These are phyloP conservation scores for Wickerhamomyces xylosicus DNA, from an alignment of 805 yeast genomes.

Conservation along the genomic window DNA sequence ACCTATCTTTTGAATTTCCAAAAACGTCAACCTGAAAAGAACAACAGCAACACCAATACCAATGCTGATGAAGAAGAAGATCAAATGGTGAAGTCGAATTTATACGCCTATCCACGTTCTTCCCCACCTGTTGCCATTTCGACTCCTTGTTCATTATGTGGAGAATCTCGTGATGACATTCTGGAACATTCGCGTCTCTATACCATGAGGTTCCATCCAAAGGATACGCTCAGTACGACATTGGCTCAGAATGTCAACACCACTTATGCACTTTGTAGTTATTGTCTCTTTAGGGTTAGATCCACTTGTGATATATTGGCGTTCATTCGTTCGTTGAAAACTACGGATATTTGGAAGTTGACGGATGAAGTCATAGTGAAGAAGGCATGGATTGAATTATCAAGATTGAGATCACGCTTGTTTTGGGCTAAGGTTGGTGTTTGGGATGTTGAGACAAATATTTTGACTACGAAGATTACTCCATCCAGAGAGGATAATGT, in stretches of 20 bases:
- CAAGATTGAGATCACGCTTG: slow-evolving; percentile 57
- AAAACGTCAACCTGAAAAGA: slow-evolving; percentile 8
- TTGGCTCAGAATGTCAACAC: slow-evolving; percentile 7
- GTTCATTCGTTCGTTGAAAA: slow-evolving; percentile 54
- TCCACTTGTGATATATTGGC: slow-evolving; percentile 78
- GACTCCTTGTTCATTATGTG: slow-evolving; percentile 76
- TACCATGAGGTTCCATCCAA: slow-evolving; percentile 40
- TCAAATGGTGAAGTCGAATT: slow-evolving; percentile 20
- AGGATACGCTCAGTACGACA: slow-evolving; percentile 6
- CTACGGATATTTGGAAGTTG: slow-evolving; percentile 45
- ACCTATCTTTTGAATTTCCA: slow-evolving; percentile 37
- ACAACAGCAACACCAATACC: slow-evolving; percentile 6
- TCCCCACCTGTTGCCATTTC: slow-evolving; percentile 67
- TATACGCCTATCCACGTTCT: slow-evolving; percentile 33
- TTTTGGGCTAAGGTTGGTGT: slow-evolving; percentile 81
- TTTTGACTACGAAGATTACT: slow-evolving; percentile 23
- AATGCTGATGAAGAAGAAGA: background rate
- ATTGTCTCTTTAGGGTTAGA: slow-evolving; percentile 71
- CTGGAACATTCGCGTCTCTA: slow-evolving; percentile 74
- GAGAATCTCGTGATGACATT: slow-evolving; percentile 61
- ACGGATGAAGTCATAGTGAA: slow-evolving; percentile 23
- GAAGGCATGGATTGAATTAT: slow-evolving; percentile 55
- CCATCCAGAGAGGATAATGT: slow-evolving; percentile 14
- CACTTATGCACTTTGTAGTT: slow-evolving; percentile 64
- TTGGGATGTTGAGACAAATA: slow-evolving; percentile 43